Base-by-base conservation (phyloP, 2,329 filamentous ascomycete species). In the Leptosphaerulina australis region DNA sequence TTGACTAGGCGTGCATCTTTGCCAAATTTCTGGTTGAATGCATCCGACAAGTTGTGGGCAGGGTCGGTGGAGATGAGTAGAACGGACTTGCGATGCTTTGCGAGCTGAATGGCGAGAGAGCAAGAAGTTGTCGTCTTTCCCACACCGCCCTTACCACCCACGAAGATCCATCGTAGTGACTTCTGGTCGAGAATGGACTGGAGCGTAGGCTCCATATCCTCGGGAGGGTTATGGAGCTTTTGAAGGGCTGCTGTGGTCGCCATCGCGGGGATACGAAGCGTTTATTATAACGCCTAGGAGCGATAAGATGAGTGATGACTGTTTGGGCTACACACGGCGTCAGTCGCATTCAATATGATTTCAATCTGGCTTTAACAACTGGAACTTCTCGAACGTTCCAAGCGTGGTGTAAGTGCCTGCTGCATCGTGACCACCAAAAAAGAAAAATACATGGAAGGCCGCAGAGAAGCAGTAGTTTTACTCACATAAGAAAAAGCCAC, bases 71-170 rank as follows among this genome's bases (percentile, higher is more conserved):
- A 97, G 78, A 99, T 99, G 73, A 99, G 88, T 50, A 99, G 85
- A 55, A 99, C 94, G 55, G 90, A 96, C 77, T 93, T 93, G 76
- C 94, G 91, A 66, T 91, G 91, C 76, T 88, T 91, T 67, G 94
- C 91, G 60, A 99, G 90, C 77, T 99, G 94, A 72, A 99, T 97
- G 58, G 94, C 94, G 59, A 99, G 88, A 8, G 93, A 97, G 78
- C 94, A 99, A 6, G 93, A 97, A 12, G 94, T 99, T n/a, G 94
- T 99, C 21, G 94, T 99, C 81, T 99, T 99, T 74, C 94, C 94
- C 35, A 99, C 94, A 72, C 94, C 94, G 69, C 94, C 94, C 78
- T 99, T 99, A 62, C 94, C 94, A 68, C 94, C 94, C 53, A 99
- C 94, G 69, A 99, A 99, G 77, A 99, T 96, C 94, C 94, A 99